A percentile compares a stretch with the other conserved stretches of the same genome.
These are phyloP conservation scores for Polytolypa hystricis DNA, from an alignment of 2,329 filamentous ascomycete species.

Conservation along the genomic window DNA sequence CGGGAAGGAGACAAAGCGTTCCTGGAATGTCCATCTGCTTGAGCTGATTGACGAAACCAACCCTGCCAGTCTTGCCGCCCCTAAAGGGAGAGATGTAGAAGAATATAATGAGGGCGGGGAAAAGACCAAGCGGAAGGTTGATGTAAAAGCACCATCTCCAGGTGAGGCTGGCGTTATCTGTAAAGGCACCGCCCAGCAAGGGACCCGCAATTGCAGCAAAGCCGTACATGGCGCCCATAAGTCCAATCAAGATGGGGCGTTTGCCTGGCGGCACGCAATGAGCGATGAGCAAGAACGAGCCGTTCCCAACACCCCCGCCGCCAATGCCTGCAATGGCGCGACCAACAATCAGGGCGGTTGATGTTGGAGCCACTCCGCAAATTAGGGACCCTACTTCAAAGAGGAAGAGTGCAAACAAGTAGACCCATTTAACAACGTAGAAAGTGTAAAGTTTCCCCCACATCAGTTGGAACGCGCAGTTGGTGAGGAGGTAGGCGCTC, in stretches of 20 bases:
- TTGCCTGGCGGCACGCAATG: slow-evolving; percentile 9
- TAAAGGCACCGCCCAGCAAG: slow-evolving; percentile 9
- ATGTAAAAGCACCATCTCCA: slow-evolving; percentile 9
- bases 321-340: slow-evolving; percentile 21
- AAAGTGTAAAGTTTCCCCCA: slow-evolving; percentile 15
- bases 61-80: slow-evolving; percentile 4
- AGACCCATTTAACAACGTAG: slow-evolving; percentile 22
- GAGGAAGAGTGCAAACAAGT: slow-evolving; percentile 18
- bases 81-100: slow-evolving; percentile 8
- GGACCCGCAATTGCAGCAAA: slow-evolving; percentile 9
- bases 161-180: slow-evolving; percentile 1
- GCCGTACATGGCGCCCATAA: slow-evolving; percentile 10
- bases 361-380: slow-evolving; percentile 20
- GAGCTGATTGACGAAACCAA: slow-evolving; percentile 5
- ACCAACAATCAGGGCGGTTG: slow-evolving; percentile 20
- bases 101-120: neutral
- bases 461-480: slow-evolving; percentile 11
- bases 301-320: slow-evolving; percentile 16
- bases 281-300: slow-evolving; percentile 10
- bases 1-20: slow-evolving; percentile 8
- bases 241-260: slow-evolving; percentile 10
- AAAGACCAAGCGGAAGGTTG: slow-evolving; percentile 10
- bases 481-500: slow-evolving; percentile 2
- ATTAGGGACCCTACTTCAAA: slow-evolving; percentile 22
- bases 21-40: slow-evolving; percentile 9